These are phyloP conservation scores for Venustampulla echinocandica DNA, from an alignment of 495 filamentous ascomycete species.

Conservation along the genomic window DNA sequence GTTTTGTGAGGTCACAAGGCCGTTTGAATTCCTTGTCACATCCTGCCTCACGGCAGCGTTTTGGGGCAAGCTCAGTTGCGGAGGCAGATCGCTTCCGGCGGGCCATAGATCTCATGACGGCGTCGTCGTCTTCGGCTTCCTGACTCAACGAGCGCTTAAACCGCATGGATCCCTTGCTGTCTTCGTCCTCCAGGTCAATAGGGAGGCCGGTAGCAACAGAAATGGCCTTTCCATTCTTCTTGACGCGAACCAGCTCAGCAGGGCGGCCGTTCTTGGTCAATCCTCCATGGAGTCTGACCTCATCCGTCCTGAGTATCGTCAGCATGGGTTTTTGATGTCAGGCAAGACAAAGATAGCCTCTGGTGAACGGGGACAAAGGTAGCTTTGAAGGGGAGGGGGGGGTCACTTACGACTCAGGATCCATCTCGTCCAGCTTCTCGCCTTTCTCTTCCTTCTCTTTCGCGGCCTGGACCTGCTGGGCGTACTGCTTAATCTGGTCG, in stretches of 20 bases:
- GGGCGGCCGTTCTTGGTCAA: slow-evolving; percentile 67
- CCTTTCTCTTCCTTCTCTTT: slow-evolving; percentile 39
- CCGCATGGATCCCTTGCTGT: slow-evolving; percentile 31
- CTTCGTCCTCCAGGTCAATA: slow-evolving; percentile 38
- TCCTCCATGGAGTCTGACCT: slow-evolving; percentile 66
- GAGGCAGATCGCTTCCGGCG: slow-evolving; percentile 71
- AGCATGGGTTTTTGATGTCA: slow-evolving; percentile 2
- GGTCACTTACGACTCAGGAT: slow-evolving; percentile 43
- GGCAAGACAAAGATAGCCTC: no score
- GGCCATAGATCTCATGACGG: slow-evolving; percentile 79
- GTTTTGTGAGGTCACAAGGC: slow-evolving; percentile 87
- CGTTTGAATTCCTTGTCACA: slow-evolving; percentile 91
- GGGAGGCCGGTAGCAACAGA: slow-evolving; percentile 57
- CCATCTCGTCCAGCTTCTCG: slow-evolving; percentile 36
- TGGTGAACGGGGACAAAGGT: neutral
- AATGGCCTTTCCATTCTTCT: slow-evolving; percentile 66
- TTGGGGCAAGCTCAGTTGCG: slow-evolving; percentile 65
- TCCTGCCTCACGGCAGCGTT: slow-evolving; percentile 52
- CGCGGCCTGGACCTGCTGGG: slow-evolving; percentile 43
- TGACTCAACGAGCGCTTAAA: slow-evolving; percentile 57
- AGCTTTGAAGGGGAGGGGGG: neutral
- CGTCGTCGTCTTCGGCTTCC: slow-evolving; percentile 58
- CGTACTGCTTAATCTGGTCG: slow-evolving; percentile 73
- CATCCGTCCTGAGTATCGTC: slow-evolving; percentile 42
- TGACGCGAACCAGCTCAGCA: slow-evolving; percentile 65